phyloP scores from a whole-genome alignment of 768 basidiomycete species.

The Naganishia vaughanmartiniae region DNA sequence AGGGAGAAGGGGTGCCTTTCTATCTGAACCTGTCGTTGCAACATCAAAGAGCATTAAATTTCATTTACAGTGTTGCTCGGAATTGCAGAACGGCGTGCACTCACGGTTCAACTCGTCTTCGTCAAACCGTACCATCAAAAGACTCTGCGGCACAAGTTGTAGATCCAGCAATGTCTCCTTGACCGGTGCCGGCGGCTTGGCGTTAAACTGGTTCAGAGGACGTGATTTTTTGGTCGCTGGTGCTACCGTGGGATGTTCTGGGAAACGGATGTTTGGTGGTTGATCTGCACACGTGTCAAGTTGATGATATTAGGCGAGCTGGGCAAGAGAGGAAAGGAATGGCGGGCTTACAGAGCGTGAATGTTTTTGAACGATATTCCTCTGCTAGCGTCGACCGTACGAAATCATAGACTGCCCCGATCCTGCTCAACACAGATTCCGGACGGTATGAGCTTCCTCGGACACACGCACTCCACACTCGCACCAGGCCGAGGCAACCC shows the following conservation, averaged over 20 bases:
- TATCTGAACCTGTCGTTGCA: constrained; percentile 36
- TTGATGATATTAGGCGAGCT: no score
- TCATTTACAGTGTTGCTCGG: neutral
- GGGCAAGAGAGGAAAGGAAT: neutral
- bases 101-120: constrained; percentile 50
- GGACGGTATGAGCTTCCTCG: neutral
- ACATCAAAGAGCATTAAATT: neutral
- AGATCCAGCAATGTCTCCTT: constrained; percentile 42
- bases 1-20: constrained; percentile 43
- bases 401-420: constrained; percentile 49
- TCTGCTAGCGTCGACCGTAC: constrained; percentile 41
- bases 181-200: constrained; percentile 26
- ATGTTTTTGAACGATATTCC: constrained; percentile 37
- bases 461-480: no score
- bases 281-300: constrained; percentile 37
- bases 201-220: constrained; percentile 31
- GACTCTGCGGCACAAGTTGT: constrained; percentile 49
- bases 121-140: constrained; percentile 45
- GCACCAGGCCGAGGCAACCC: neutral
- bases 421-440: constrained; percentile 33
- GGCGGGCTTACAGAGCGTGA: constrained; percentile 45
- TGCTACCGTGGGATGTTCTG: constrained; percentile 40
- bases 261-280: constrained; percentile 46
- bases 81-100: constrained; percentile 23
- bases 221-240: constrained; percentile 28